These are phyloP conservation scores for Schizothecium vesticola DNA, from an alignment of 495 filamentous ascomycete species.

Conservation along the genomic window DNA sequence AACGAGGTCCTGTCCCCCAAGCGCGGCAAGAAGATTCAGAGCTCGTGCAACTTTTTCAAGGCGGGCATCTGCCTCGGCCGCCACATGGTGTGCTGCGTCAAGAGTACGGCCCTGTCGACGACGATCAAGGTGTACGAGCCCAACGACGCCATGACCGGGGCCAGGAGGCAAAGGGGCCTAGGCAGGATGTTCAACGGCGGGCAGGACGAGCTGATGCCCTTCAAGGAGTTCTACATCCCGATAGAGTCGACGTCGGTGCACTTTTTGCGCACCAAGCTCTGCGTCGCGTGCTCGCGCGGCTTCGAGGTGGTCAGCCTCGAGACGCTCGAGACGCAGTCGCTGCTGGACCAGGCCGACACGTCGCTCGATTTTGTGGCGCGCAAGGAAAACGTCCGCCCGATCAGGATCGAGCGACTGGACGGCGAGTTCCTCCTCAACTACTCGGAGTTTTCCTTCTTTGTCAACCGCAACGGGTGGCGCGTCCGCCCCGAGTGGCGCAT, in stretches of 20 bases:
- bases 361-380: constrained; percentile 93
- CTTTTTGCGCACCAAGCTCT: constrained; percentile 93
- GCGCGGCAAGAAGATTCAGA: constrained; percentile 93
- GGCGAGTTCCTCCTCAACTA: constrained; percentile 98
- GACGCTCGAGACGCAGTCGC: constrained; percentile 92
- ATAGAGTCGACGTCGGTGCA: constrained; percentile 94
- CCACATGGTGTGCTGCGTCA: constrained; percentile 92
- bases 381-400: constrained; percentile 90
- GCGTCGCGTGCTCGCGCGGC: constrained; percentile 88
- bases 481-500: constrained; percentile 94
- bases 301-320: constrained; percentile 98
- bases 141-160: constrained; percentile 80
- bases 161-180: constrained; percentile 86
- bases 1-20: constrained; percentile 74
- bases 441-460: constrained; percentile 97
- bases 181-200: constrained; percentile 91
- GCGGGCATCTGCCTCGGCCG: constrained; percentile 90
- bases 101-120: constrained; percentile 79
- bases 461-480: constrained; percentile 97
- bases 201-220: constrained; percentile 89
- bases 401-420: constrained; percentile 93
- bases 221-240: constrained; percentile 99
- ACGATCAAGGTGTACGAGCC: constrained; percentile 98
- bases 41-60: constrained; percentile 97
- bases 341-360: constrained; percentile 97